Evolutionary conservation across 2,329 filamentous ascomycete species (phyloP).

Genomic region (Pestalotiopsis sp.): DNA sequence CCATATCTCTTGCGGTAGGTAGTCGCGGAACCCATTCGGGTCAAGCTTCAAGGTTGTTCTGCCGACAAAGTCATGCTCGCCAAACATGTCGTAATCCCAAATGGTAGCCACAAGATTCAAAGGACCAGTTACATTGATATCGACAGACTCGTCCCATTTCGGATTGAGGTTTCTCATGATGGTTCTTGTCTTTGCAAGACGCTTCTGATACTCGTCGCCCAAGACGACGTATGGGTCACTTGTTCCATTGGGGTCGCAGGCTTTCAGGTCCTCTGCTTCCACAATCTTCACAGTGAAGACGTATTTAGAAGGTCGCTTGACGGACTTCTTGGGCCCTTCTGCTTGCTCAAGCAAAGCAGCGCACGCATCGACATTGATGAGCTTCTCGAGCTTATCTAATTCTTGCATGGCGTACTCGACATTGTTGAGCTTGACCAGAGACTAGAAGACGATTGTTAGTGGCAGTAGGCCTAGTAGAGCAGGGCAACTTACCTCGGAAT

Average conservation of each 20-base stretch:
- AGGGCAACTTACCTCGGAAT: constrained; percentile 69
- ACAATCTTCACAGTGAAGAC: constrained; percentile 99
- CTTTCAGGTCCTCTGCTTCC: constrained; percentile 95
- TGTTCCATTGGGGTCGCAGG: constrained; percentile 92
- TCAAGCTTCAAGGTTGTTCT: constrained; percentile 98
- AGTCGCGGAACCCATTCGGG: constrained; percentile 95
- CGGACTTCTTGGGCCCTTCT: constrained; percentile 68
- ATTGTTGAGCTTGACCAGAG: constrained; percentile 97
- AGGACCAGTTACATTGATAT: constrained; percentile 89
- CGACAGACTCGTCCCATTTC: constrained; percentile 95
- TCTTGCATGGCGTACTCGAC: constrained; percentile 93
- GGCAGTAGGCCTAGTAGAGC: constrained; percentile 5
- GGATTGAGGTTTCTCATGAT: constrained; percentile 90
- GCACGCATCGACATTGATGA: constrained; percentile 90
- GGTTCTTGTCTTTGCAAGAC: constrained; percentile 90
- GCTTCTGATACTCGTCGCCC: constrained; percentile 96
- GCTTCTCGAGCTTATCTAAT: constrained; percentile 85
- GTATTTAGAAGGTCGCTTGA: constrained; percentile 78
- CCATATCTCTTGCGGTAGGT: constrained; percentile 95
- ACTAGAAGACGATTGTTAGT: constrained; percentile 55
- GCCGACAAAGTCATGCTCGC: constrained; percentile 96
- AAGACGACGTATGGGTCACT: constrained; percentile 98
- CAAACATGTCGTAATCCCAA: constrained; percentile 97
- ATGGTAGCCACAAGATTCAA: constrained; percentile 95
- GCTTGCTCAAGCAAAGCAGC: constrained; percentile 78